Evolutionary conservation across 1,284 basidiomycete species (phyloP).

Genomic region (Microbotryomycetes sp.): DNA sequence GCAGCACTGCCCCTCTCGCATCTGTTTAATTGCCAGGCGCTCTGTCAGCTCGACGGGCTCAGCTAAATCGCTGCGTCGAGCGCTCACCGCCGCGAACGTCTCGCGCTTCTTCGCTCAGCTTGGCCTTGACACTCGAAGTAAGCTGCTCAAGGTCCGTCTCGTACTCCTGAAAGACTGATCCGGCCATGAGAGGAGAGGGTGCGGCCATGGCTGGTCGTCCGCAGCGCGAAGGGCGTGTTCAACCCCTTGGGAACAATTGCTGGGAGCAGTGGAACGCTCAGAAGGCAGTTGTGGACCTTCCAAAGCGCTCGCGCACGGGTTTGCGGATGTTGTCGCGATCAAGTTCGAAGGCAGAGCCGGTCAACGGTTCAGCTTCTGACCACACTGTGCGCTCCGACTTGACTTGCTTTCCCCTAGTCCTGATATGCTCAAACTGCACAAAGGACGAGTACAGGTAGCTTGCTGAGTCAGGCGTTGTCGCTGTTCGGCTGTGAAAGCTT

Average conservation of each 20-base stretch:
- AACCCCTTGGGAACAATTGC: no score
- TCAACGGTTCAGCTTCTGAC: no score
- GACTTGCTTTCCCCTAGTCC: no score
- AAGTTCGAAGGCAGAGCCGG: no score
- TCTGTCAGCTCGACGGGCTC: background rate
- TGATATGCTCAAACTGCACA: no score
- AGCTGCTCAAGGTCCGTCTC: constrained; percentile 22
- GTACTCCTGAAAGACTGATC: constrained; percentile 21
- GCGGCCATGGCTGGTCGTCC: background rate
- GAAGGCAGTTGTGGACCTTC: no score
- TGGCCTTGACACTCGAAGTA: constrained; percentile 6
- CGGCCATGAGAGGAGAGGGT: background rate
- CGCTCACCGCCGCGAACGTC: constrained; percentile 16
- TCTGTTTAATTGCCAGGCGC: constrained; percentile 47
- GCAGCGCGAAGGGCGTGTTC: no score
- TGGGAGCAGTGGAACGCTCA: background rate
- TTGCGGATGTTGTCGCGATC: background rate
- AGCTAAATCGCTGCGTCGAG: no score
- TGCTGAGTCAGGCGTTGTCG: no score
- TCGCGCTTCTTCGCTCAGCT: constrained; percentile 12
- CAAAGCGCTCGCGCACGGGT: background rate
- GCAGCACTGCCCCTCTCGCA: constrained; percentile 69
- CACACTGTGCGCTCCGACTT: no score
- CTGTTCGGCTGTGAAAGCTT: no score
- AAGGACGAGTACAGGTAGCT: no score